Base-by-base conservation (phyloP, 352 stramenopile species). In the Phytopythium vexans region DNA sequence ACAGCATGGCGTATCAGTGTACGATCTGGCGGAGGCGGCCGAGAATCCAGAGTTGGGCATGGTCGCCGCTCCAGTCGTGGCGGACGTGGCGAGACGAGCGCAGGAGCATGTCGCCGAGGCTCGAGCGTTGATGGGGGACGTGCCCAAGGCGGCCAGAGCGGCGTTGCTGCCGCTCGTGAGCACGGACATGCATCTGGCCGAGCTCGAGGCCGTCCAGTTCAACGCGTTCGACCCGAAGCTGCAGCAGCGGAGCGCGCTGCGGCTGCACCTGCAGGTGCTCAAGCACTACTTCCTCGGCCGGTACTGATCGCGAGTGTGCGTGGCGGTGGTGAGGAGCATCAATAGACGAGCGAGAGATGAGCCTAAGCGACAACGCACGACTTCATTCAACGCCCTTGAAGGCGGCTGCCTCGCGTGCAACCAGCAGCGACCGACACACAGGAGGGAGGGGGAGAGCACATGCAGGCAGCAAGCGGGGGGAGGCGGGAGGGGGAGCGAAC, bases 61-160 rank as follows among this genome's bases (percentile, higher is more conserved):
- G 3, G 87, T 93, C 54, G 69, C 92, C 9, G 71, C 85, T 5
- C 88, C 90, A 0, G 88, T 89, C 14, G 75, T 96, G 11, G 97
- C 95, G 59, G 90, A 96, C 15, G 79, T 97, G 8, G 88, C 88
- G 7, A 94, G 86, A 39, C 70, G 73, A 2, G 87, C 87, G 0
- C 75, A 95, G 58, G 80, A 89, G 31, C 88, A 97, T 52, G 66
- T 97, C 0, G 75, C 86, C 14, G 62, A 82, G 49, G 86, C 87
- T 11, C 81, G 82, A 9, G 74, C 67, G 34, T 52, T 95, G 11
- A 64, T 68, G 21, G 66, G 59, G 10, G 58, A 89, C 14, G 49
- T 96, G 15, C 79, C 86, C 0, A 64, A 52, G 7, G 35, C 49
- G 14, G 80, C 84, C 3, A 66, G 83, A 8, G 67, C 74, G 6